Evolutionary conservation across 2,329 filamentous ascomycete genomes (phyloP), one percentile per base, ranked within the genome.

Genomic region (Cytospora schulzeri): DNA sequence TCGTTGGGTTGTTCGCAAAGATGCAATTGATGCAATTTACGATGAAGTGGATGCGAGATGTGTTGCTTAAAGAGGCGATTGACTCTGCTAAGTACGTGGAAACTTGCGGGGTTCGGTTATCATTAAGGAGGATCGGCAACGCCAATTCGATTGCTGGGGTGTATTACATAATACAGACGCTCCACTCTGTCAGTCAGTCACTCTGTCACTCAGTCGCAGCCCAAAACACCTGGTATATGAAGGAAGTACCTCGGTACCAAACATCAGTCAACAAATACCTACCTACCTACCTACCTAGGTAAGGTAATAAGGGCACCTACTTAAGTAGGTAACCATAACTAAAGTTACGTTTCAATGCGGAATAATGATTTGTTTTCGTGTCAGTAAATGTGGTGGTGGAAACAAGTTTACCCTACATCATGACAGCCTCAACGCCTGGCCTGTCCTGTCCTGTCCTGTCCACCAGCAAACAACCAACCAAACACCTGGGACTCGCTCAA

Each of bases 1-100:
- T 38, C 59, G 52, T 33, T 38, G 50, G 38, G n/a, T 52, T 56
- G 38, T 62, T 56, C 60, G 59, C 33, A 57, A n/a, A 62, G 62
- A 65, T 65, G 65, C 65, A 60, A 65, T 61, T 48, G 58, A 67
- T 65, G 65, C 65, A 67, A 67, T 67, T 62, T 60, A 41, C 58
- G 58, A 60, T 57, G 58, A 24, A 29, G 58, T 55, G 59, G 58
- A 48, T 57, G 52, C 38, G 26, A 50, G 54, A 51, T 38, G 58
- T 57, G 26, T 60, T 45, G 56, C 64, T 66, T 67, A 62, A 65
- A 67, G 62, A 60, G 62, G 58, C 48, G 55, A 51, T 48, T 57
- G 45, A 50, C 26, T 52, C 55, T 63, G 64, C 64, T 66, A 53
- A 38, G 51, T 58, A 50, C 26, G 38, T 51, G 54, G 19, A 29